Conservation (phyloP, 2,329 filamentous ascomycete species). For the Coleophoma crateriformis region DNA sequence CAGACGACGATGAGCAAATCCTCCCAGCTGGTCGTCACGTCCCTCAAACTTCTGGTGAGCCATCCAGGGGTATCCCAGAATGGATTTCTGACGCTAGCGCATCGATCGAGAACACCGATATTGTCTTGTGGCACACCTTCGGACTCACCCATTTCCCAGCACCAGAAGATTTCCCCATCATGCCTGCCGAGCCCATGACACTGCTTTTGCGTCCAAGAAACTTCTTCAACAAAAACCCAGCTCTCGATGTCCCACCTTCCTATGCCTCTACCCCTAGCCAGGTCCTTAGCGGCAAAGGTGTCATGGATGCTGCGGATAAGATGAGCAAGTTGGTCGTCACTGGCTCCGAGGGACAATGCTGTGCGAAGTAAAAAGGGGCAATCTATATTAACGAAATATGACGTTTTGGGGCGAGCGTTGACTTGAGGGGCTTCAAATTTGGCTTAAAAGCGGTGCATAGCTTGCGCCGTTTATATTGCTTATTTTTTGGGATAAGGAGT, state of each 20-base stretch:
- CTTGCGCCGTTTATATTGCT: too few relatives aligned
- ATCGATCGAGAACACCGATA: constrained; percentile 72
- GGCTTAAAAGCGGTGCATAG: too few relatives aligned
- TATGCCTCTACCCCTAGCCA: constrained; percentile 70
- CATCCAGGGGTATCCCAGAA: constrained; percentile 35
- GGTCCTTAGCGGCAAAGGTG: constrained; percentile 40
- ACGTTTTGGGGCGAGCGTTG: too few relatives aligned
- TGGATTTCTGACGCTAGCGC: constrained; percentile 55
- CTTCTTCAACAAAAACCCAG: constrained; percentile 54
- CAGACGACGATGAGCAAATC: constrained; percentile 51
- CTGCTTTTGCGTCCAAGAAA: constrained; percentile 53
- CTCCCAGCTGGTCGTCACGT: constrained; percentile 56
- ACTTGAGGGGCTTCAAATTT: too few relatives aligned
- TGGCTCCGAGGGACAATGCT: constrained; percentile 13
- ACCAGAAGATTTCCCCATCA: constrained; percentile 87
- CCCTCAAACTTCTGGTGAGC: constrained; percentile 48
- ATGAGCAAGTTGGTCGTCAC: constrained; percentile 31
- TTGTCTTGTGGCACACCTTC: constrained; percentile 93
- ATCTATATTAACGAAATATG: too few relatives aligned
- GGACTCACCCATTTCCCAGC: constrained; percentile 85
- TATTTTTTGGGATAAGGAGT: too few relatives aligned
- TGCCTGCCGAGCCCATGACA: constrained; percentile 81
- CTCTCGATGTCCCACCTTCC: constrained; percentile 55
- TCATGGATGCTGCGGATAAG: constrained; percentile 42
- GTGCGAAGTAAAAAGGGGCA: constrained; percentile 16